Base-by-base conservation (phyloP, 768 basidiomycete species). In the Leccinum variicolor region DNA sequence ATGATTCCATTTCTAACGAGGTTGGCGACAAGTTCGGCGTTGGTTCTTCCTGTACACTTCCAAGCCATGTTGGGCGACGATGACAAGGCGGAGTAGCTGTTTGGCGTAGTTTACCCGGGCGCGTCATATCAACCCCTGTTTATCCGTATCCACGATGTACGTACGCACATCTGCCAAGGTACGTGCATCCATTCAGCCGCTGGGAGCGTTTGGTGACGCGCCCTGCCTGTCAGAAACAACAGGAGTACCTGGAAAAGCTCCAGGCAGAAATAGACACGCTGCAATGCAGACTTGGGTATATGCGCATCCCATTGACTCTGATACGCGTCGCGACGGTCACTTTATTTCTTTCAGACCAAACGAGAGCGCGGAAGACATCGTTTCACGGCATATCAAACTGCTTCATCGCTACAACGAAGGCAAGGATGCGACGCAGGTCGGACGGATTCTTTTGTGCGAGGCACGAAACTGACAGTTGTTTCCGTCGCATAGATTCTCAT, bases 401-500 rank as follows among this genome's bases (percentile, higher is more conserved):
- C 74, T 91, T 34, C 90, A 92, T 69, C 76, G 74, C 36, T 92
- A 91, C 60, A 92, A 92, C 59, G 90, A 92, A 68, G 82, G 88
- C 9, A 92, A 92, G 66, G 90, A 92, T 68, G 90, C 89, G 4
- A 79, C 88, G 0, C 90, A 92, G 84, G 90, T 84, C 34, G 21
- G 51, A 33, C 55, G 15, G 53, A 50, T 49, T 46, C 5, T 46
- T 47, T 55, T 36, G 19, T 17, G n/a, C 31, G 41, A 3, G 3
- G 14, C 14, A 23, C 23, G 19, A 8, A 54, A 21, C 53, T 59
- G n/a, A 62, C 39, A 41, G 39, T 41, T 29, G 51, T 46, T n/a
- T 21, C 3, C 14, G 46, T 45, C 48, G 36, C 15, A 58, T 58
- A 92, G 91, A 85, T 90, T 47, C 75, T 93, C 52, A 90, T 92